Conservation (phyloP, 2,329 filamentous ascomycete genomes). For the Torrubiellomyces zombiae region DNA sequence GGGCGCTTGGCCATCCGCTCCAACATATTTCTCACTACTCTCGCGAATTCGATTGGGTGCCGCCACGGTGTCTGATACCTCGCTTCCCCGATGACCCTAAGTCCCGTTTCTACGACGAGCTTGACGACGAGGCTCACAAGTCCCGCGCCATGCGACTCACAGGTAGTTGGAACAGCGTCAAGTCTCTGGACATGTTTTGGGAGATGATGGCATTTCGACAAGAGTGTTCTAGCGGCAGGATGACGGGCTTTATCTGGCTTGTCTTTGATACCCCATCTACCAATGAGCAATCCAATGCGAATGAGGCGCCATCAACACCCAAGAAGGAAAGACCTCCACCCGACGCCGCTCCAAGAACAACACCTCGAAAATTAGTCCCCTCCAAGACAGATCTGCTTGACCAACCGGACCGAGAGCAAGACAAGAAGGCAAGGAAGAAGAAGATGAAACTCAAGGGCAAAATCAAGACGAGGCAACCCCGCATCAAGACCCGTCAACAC, state of each 20-base stretch:
- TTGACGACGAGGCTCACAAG: slow-evolving; percentile 66
- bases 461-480: slow-evolving; percentile 47
- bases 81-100: slow-evolving; percentile 94
- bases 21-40: slow-evolving; percentile 45
- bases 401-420: slow-evolving; percentile 11
- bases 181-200: slow-evolving; percentile 84
- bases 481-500: slow-evolving; percentile 42
- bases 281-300: slow-evolving; percentile 11
- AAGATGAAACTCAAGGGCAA: slow-evolving; percentile 36
- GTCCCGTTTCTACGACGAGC: slow-evolving; percentile 68
- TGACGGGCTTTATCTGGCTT: slow-evolving; percentile 92
- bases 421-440: slow-evolving; percentile 17
- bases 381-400: slow-evolving; percentile 7
- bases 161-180: slow-evolving; percentile 70
- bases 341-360: slow-evolving; percentile 14
- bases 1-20: slow-evolving; percentile 59
- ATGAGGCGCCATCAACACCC: slow-evolving; percentile 16
- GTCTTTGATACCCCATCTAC: slow-evolving; percentile 49
- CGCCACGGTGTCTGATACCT: slow-evolving; percentile 72
- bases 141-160: slow-evolving; percentile 33
- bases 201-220: slow-evolving; percentile 96
- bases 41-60: slow-evolving; percentile 41
- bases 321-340: slow-evolving; percentile 10
- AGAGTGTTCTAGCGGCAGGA: slow-evolving; percentile 80
- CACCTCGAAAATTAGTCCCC: slow-evolving; percentile 16